phyloP scores from a whole-genome alignment of 2,329 filamentous ascomycete genomes.

The Ceratocystis ficicola region DNA sequence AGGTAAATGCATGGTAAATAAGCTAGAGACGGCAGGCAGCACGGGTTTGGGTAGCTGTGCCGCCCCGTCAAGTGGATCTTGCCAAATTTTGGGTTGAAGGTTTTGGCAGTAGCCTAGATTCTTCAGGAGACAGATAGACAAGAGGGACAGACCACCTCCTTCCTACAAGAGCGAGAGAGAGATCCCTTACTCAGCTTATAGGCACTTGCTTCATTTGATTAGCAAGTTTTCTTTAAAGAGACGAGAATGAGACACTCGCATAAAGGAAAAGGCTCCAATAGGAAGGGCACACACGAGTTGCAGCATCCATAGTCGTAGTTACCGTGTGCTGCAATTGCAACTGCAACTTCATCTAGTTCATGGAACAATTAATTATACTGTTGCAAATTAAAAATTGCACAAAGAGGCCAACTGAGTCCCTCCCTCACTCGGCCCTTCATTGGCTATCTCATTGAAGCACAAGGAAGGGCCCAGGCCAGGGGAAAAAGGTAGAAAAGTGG shows the following conservation, averaged over 20 bases:
- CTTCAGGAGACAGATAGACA: background rate
- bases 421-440: background rate
- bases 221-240: too few species aligned
- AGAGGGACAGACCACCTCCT: background rate
- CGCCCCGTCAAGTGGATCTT: background rate
- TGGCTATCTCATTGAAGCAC: background rate
- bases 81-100: background rate
- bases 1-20: background rate
- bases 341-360: too few species aligned
- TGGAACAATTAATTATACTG: background rate
- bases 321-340: too few species aligned
- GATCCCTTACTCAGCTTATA: constrained; percentile 7
- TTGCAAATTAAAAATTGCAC: background rate
- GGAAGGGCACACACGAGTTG: too few species aligned
- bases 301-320: too few species aligned
- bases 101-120: background rate
- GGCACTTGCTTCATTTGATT: too few species aligned
- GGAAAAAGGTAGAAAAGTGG: constrained; percentile 11
- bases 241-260: too few species aligned
- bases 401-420: background rate
- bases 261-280: too few species aligned
- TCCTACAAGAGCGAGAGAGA: background rate
- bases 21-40: background rate
- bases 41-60: background rate
- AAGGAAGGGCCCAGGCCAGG: constrained; percentile 4